phyloP scores from a whole-genome alignment of 805 yeast species.

The Spathaspora sp. region DNA sequence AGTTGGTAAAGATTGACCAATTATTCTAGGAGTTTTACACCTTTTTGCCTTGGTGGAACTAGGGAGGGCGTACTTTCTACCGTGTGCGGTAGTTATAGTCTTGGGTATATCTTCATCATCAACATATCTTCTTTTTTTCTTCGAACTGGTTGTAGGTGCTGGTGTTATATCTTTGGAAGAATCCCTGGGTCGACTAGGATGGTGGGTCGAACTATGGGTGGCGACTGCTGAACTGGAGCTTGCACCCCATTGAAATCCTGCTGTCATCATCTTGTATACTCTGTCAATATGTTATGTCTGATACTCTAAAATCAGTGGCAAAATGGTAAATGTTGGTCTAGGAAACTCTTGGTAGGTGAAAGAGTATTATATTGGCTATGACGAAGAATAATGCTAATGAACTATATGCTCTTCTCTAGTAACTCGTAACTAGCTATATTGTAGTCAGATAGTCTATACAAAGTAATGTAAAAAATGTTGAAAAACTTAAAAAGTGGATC shows the following conservation, averaged over 20 bases:
- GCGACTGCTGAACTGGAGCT: neutral
- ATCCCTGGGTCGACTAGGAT: neutral
- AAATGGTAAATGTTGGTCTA: neutral
- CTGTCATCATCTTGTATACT: conserved; percentile 15
- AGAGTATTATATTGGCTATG: too few relatives aligned
- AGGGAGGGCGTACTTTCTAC: neutral
- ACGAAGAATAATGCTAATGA: too few relatives aligned
- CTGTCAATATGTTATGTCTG: neutral
- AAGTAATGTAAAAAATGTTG: neutral
- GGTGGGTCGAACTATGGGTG: neutral
- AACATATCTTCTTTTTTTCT: neutral
- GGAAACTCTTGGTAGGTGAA: neutral
- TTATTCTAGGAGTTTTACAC: conserved; percentile 40
- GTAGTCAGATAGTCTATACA: too few relatives aligned
- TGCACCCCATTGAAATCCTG: conserved; percentile 31
- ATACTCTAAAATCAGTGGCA: neutral
- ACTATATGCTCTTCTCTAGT: too few relatives aligned
- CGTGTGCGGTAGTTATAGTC: neutral
- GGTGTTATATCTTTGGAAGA: neutral
- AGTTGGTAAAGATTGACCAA: conserved; percentile 61
- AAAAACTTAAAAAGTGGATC: neutral
- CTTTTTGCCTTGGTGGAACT: conserved; percentile 16
- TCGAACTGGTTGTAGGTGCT: neutral
- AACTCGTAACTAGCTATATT: too few relatives aligned
- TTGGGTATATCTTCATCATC: neutral